Percentiles rank a stretch among this genome's conserved stretches.
Evolutionary conservation across 2,329 filamentous ascomycete genomes (phyloP).

Genomic region (Aschersonia sp.): DNA sequence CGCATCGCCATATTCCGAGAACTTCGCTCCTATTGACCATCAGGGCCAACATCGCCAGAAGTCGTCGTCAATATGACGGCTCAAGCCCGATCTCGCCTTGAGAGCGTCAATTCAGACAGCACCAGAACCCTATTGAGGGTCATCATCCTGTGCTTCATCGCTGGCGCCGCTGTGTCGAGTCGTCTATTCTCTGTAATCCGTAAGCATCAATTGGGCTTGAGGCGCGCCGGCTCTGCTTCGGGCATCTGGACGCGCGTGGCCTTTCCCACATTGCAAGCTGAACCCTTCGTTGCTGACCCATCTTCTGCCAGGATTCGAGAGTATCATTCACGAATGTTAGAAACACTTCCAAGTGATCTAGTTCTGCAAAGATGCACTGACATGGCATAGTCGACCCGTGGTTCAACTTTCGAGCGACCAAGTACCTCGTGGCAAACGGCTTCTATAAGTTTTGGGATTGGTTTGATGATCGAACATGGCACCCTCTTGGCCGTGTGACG

Average conservation of each 20-base stretch:
- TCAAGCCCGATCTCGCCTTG: slow-evolving; percentile 38
- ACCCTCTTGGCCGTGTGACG: slow-evolving; percentile 93
- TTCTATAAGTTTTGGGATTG: slow-evolving; percentile 99
- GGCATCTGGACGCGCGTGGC: too few species aligned
- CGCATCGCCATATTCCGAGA: slow-evolving; percentile 3
- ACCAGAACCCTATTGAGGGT: slow-evolving; percentile 75
- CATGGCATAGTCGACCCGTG: slow-evolving; percentile 73
- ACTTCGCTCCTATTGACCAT: slow-evolving; percentile 18
- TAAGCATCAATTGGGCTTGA: slow-evolving; percentile 27
- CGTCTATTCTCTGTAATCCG: slow-evolving; percentile 97
- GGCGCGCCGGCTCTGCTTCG: too few species aligned
- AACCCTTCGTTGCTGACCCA: slow-evolving; percentile 16
- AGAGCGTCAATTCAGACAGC: slow-evolving; percentile 68
- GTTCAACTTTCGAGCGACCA: slow-evolving; percentile 99
- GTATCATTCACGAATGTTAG: slow-evolving; percentile 97
- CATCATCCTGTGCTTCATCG: slow-evolving; percentile 82
- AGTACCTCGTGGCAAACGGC: slow-evolving; percentile 91
- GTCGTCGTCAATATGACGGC: slow-evolving; percentile 28
- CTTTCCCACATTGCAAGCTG: too few species aligned
- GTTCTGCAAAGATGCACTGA: slow-evolving; percentile 9
- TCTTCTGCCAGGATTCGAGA: slow-evolving; percentile 63
- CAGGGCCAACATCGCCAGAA: slow-evolving; percentile 15
- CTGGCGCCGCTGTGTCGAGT: slow-evolving; percentile 79
- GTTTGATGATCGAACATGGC: slow-evolving; percentile 99
- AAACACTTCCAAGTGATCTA: not conserved